phyloP scores from a whole-genome alignment of 1,284 basidiomycete species.

The Rhodotorula sp. region DNA sequence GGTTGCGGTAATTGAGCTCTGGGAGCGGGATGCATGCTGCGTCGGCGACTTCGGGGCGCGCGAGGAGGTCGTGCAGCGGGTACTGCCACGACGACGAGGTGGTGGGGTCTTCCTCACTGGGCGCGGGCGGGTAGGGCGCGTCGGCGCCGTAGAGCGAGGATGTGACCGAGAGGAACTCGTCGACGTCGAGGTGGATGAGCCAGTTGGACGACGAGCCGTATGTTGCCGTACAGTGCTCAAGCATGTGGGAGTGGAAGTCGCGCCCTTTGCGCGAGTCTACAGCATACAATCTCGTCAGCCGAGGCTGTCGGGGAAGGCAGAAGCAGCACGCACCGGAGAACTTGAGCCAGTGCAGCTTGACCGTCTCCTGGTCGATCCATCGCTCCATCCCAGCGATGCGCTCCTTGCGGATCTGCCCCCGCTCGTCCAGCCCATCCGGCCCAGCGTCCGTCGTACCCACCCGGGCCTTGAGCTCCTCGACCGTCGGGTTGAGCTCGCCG shows the following conservation, averaged over 20 bases:
- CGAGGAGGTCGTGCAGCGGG: conserved; percentile 35
- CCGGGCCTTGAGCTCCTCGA: conserved; percentile 33
- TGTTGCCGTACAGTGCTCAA: conserved; percentile 20
- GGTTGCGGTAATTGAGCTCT: conserved; percentile 31
- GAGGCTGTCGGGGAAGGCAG: background rate
- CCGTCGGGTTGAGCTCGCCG: conserved; percentile 29
- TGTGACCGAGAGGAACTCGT: conserved; percentile 32
- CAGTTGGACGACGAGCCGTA: conserved; percentile 27
- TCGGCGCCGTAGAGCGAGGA: conserved; percentile 17
- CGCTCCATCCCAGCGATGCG: conserved; percentile 30
- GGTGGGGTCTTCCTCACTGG: background rate
- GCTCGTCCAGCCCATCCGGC: conserved; percentile 22
- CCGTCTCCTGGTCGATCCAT: conserved; percentile 31
- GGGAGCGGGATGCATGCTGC: conserved; percentile 35
- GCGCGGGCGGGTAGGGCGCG: conserved; percentile 12
- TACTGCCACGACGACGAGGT: conserved; percentile 14
- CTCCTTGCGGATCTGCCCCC: conserved; percentile 23
- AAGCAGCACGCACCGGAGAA: conserved; percentile 23
- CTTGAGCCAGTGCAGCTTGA: conserved; percentile 31
- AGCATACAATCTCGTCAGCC: fast-evolving
- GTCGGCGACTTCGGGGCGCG: background rate
- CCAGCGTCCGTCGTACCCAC: conserved; percentile 15
- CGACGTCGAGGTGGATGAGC: conserved; percentile 34
- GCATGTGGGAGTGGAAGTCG: conserved; percentile 26
- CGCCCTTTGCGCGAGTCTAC: conserved; percentile 10